Percentiles rank a stretch among this genome's conserved stretches.
phyloP scores from a whole-genome alignment of 192 early-diverging fungal genomes.

The Mortierella alpina region DNA sequence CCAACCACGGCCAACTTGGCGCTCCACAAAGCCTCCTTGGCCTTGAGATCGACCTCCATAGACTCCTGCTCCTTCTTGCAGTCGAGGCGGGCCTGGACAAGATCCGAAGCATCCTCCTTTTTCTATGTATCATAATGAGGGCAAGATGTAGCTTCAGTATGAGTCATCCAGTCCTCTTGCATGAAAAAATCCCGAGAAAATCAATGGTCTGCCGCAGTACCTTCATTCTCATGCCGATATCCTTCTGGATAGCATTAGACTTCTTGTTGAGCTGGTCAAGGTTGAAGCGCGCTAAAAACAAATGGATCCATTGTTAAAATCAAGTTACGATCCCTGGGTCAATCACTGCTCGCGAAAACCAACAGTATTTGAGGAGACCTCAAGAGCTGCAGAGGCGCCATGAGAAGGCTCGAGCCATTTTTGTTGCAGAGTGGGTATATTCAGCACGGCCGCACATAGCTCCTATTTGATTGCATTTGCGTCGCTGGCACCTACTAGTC shows the following conservation, averaged over 20 bases:
- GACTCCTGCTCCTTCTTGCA: constrained; percentile 78
- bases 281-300: constrained; percentile 75
- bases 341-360: no score
- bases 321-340: no score
- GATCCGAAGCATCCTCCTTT: constrained; percentile 84
- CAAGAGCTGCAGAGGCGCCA: no score
- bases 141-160: background rate
- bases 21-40: constrained; percentile 73
- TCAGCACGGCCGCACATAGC: no score
- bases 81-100: constrained; percentile 80
- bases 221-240: constrained; percentile 91
- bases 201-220: constrained; percentile 42
- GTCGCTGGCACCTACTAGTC: constrained; percentile 66
- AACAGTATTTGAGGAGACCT: no score
- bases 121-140: constrained; percentile 33
- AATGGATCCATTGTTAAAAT: background rate
- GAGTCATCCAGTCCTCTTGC: background rate
- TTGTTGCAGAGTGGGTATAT: no score
- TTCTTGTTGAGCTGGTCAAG: constrained; percentile 92
- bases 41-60: constrained; percentile 79
- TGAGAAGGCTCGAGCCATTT: no score
- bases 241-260: constrained; percentile 92
- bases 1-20: constrained; percentile 79
- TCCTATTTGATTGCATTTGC: no score
- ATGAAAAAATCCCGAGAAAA: background rate